phyloP scores from a whole-genome alignment of 2,329 filamentous ascomycete species.

The Diplodia sapinea region DNA sequence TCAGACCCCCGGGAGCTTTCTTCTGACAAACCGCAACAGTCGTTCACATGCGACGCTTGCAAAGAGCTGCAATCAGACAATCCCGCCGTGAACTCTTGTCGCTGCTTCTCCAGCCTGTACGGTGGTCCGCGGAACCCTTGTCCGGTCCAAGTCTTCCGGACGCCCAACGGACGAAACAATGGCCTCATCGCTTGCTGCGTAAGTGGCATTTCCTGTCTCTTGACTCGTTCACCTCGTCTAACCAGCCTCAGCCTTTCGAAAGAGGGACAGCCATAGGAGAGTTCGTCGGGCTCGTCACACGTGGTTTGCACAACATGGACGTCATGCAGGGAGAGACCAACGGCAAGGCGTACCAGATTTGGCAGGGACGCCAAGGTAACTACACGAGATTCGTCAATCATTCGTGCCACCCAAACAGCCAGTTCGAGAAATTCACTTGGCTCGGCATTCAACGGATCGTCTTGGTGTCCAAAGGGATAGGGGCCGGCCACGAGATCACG shows the following conservation, averaged over 20 bases:
- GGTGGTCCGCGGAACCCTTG: constrained; percentile 50
- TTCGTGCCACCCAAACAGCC: constrained; percentile 63
- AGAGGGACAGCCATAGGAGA: constrained; percentile 61
- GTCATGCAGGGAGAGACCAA: constrained; percentile 60
- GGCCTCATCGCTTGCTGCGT: constrained; percentile 54
- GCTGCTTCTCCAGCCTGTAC: constrained; percentile 61
- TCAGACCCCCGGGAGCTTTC: constrained; percentile 56
- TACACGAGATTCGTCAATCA: constrained; percentile 66
- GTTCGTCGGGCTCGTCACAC: constrained; percentile 62
- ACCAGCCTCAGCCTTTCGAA: constrained; percentile 50
- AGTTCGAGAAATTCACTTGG: constrained; percentile 65
- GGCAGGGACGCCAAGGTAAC: constrained; percentile 62
- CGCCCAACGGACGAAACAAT: constrained; percentile 61
- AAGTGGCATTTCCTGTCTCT: constrained; percentile 11
- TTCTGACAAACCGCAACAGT: constrained; percentile 37
- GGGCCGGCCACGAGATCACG: constrained; percentile 61
- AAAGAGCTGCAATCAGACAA: constrained; percentile 59
- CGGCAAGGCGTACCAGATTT: constrained; percentile 64
- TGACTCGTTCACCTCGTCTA: background rate
- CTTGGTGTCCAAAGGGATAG: constrained; percentile 61
- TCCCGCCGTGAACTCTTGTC: constrained; percentile 56
- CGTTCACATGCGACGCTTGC: constrained; percentile 54
- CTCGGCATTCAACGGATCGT: constrained; percentile 61
- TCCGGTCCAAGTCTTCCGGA: constrained; percentile 61
- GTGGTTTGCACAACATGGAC: constrained; percentile 58